Evolutionary conservation across 345 rosid genomes (phyloP), one percentile per base, ranked within the genome.

Genomic region (Turritis glabra): DNA sequence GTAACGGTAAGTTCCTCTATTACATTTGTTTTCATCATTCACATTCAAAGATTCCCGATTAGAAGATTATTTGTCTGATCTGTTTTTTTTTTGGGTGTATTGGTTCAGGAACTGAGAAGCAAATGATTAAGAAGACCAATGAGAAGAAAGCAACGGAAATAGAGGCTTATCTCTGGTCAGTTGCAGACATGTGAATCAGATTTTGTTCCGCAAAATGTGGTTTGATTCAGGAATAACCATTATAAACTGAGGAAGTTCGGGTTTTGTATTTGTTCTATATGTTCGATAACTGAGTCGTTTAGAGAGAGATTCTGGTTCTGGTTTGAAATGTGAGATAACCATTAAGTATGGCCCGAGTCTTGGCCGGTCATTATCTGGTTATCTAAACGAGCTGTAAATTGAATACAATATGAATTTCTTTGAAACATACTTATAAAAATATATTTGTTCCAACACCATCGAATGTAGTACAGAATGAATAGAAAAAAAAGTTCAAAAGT

Each of bases 161-260:
- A 72, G 99, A 95, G 78, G 98, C 98, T 44, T 95, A 92, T 74
- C 86, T 92, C 4, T 95, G 99, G 99, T 83, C 97, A 7, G 96
- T 90, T 12, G 76, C 99, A 1, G 99, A 95, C 33, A 92, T 92
- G 99, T 95, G 73, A 65, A 46, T 46, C 59, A 73, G 64, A 43
- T 56, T 17, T 8, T 74, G 25, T 35, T 62, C 3, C 43, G 33
- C 6, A 5, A 38, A 51, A 52, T 64, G 48, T 30, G 35, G 64
- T 43, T 56, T 57, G 60, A 30, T 74, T 57, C 44, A 26, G 19
- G 67, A 63, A 25, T 56, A 37, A 14, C 25, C 59, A 27, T 37
- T 67, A 1, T 26, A 37, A 57, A 58, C 46, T 33, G 52, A 46
- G 4, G 8, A 57, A 25, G 12, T 65, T 2, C 33, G 40, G 27